Base-by-base conservation (phyloP, 192 early-diverging fungal species). In the Podila minutissima region DNA sequence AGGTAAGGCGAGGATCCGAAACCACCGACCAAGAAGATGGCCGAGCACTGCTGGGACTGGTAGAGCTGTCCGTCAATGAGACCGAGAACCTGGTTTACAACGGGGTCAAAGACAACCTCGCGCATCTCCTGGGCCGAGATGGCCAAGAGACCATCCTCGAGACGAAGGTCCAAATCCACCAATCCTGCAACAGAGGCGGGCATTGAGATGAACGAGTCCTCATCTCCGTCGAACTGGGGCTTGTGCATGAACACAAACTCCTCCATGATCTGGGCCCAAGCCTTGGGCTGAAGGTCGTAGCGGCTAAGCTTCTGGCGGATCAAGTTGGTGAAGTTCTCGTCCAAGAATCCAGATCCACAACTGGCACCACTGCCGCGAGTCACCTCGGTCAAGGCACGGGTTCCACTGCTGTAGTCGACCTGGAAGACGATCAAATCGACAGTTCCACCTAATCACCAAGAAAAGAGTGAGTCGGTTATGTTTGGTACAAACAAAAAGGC, bases 11-110 rank as follows among this genome's bases (percentile, higher is more conserved):
- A 89, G 0, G 86, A 83, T 15, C 85, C 82, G 60, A 89, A 89
- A 7, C 88, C 88, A 75, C 88, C 88, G 49, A 89, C 88, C 32
- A 89, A 65, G 66, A 89, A 86, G 55, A 89, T 84, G 51, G 86
- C 85, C 24, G 86, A 83, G 33, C 85, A 68, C 12, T 66, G 66
- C 22, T 81, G 72, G 2, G 84, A 66, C 74, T 87, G 84, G 72
- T 69, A 67, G 10, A 89, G 67, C 63, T 89, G 88, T 58, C 85
- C 83, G 31, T 86, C 84, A 64, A 88, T 86, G 71, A 89, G 66
- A 58, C 69, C 77, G 11, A 88, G 49, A 1, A 89, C 84, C 77
- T 86, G 83, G 62, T 85, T 78, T 13, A 89, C 75, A 3, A 89
- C 85, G 19, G 88, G 88, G 58, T 88, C 87, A 79, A 89, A 89